phyloP scores from a whole-genome alignment of 768 basidiomycete species.

The Termitomyces titanicus region DNA sequence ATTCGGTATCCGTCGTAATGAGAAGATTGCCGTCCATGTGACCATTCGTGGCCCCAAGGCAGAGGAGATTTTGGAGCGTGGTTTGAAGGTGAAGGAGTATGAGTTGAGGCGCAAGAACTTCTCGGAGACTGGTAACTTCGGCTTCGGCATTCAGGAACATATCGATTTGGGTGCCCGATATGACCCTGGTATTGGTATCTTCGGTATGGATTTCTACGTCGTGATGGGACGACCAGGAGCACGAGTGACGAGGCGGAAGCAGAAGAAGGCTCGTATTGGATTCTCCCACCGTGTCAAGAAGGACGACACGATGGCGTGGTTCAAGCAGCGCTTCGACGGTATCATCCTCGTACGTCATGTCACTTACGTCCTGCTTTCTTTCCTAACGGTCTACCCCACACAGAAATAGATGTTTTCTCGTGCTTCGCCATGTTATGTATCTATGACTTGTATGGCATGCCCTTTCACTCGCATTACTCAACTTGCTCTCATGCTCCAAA shows the following conservation, averaged over 20 bases:
- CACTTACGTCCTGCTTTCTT: background rate
- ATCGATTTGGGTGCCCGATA: constrained; percentile 99
- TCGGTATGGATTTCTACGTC: constrained; percentile 99
- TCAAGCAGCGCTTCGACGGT: constrained; percentile 99
- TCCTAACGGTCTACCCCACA: background rate
- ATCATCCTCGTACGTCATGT: constrained; percentile 76
- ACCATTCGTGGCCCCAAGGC: constrained; percentile 99
- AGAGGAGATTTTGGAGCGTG: constrained; percentile 98
- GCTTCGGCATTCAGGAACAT: constrained; percentile 98
- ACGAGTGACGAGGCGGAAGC: constrained; percentile 88
- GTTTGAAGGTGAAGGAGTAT: constrained; percentile 99
- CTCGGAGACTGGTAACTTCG: constrained; percentile 98
- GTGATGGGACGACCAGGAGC: constrained; percentile 96
- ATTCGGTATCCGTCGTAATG: constrained; percentile 99
- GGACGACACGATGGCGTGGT: constrained; percentile 97
- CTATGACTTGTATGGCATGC: constrained; percentile 22
- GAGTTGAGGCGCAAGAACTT: constrained; percentile 97
- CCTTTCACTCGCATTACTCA: constrained; percentile 9
- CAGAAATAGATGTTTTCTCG: constrained; percentile 18
- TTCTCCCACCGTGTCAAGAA: constrained; percentile 88
- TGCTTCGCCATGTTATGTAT: constrained; percentile 16
- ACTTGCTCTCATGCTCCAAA: constrained; percentile 5
- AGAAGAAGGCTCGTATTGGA: constrained; percentile 84
- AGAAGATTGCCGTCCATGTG: constrained; percentile 98
- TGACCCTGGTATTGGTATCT: constrained; percentile 98